A percentile compares a stretch with the other conserved stretches of the same genome.
These are phyloP conservation scores for Arabidopsis arenosa DNA, from an alignment of 345 rosid species.

Conservation along the genomic window DNA sequence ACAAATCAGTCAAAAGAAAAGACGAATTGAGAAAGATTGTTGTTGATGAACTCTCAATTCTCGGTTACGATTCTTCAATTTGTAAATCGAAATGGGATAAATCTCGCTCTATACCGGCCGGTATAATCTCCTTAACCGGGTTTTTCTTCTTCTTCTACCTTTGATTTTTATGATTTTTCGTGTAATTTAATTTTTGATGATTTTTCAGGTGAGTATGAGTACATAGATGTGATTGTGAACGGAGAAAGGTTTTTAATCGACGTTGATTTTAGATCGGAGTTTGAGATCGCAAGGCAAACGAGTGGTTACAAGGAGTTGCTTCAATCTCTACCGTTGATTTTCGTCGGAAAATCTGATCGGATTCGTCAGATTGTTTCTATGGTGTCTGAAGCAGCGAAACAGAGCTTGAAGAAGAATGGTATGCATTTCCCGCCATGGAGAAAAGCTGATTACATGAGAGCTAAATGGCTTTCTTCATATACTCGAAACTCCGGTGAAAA, in stretches of 20 bases:
- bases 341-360: constrained; percentile 84
- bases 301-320: constrained; percentile 66
- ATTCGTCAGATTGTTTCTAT: constrained; percentile 69
- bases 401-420: constrained; percentile 88
- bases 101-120: constrained; percentile 70
- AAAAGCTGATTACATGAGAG: constrained; percentile 76
- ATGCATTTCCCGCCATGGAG: constrained; percentile 96
- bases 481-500: constrained; percentile 41
- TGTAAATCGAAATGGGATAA: constrained; percentile 95
- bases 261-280: constrained; percentile 88
- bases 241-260: constrained; percentile 77
- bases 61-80: constrained; percentile 72
- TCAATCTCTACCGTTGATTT: constrained; percentile 72
- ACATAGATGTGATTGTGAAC: constrained; percentile 71
- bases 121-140: constrained; percentile 45
- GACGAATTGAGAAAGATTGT: constrained; percentile 67
- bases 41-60: constrained; percentile 57
- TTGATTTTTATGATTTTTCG: neutral
- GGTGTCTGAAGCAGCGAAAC: constrained; percentile 87
- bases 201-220: constrained; percentile 80
- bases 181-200: neutral
- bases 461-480: constrained; percentile 84
- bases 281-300: constrained; percentile 87
- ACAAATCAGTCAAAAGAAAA: constrained; percentile 65
- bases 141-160: constrained; percentile 1